phyloP scores from a whole-genome alignment of 768 basidiomycete species.

The Kwoniella europaea region DNA sequence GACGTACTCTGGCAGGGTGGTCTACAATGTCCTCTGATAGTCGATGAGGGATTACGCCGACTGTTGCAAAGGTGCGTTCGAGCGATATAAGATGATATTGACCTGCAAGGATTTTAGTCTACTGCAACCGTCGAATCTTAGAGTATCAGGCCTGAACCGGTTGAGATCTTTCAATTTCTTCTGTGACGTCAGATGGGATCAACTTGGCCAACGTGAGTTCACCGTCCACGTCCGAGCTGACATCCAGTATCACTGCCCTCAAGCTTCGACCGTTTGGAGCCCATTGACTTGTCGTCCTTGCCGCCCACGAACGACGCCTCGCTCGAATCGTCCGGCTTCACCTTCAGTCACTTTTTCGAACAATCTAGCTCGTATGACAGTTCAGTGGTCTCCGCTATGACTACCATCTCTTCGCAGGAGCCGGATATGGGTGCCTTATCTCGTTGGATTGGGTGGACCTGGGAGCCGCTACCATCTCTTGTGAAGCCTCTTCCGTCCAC shows the following conservation, averaged over 20 bases:
- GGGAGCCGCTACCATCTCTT: conserved; percentile 16
- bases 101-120: neutral
- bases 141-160: neutral
- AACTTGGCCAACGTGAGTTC: neutral
- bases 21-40: neutral
- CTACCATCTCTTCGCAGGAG: neutral
- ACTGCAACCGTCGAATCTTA: conserved; percentile 1
- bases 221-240: neutral
- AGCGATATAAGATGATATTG: too few species aligned
- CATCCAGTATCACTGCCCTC: neutral
- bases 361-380: neutral
- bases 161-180: neutral
- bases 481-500: neutral
- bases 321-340: conserved; percentile 3
- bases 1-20: conserved; percentile 1
- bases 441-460: conserved; percentile 33
- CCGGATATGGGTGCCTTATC: neutral
- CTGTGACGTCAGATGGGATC: neutral
- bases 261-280: neutral
- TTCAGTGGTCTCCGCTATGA: neutral
- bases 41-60: neutral
- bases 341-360: conserved; percentile 25
- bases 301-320: neutral
- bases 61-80: conserved; percentile 9
- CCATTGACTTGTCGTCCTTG: neutral